These are phyloP conservation scores for Rhizophora apiculata DNA, from an alignment of 345 rosid species.

Conservation along the genomic window DNA sequence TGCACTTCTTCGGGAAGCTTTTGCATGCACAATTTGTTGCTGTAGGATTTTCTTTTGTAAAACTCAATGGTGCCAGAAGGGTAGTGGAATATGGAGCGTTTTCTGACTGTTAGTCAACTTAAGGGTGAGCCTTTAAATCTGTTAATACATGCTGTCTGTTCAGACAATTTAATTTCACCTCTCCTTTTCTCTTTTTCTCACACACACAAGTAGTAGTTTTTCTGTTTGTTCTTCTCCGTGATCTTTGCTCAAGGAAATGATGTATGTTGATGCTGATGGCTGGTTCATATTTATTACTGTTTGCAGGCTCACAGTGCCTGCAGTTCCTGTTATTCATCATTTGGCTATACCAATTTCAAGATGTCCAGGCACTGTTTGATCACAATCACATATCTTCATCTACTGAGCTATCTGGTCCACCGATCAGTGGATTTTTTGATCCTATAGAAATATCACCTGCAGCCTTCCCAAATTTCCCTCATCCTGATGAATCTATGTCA, in stretches of 20 bases:
- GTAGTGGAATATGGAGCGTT: constrained; percentile 48
- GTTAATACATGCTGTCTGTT: constrained; percentile 9
- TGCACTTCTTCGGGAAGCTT: constrained; percentile 15
- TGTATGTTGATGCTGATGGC: constrained; percentile 20
- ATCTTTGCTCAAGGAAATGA: background rate
- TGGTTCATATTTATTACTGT: constrained; percentile 29
- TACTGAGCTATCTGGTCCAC: constrained; percentile 66
- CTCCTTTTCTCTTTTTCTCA: background rate
- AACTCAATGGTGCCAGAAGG: constrained; percentile 50
- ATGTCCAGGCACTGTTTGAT: constrained; percentile 44
- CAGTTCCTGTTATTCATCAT: constrained; percentile 52
- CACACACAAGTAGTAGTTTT: background rate
- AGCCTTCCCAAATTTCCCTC: constrained; percentile 60
- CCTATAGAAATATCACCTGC: constrained; percentile 93
- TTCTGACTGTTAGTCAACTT: constrained; percentile 34
- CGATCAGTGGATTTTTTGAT: constrained; percentile 61
- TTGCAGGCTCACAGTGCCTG: constrained; percentile 58
- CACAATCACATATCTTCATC: constrained; percentile 47
- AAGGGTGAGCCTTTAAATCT: constrained; percentile 40
- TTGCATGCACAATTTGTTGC: constrained; percentile 19
- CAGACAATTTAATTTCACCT: background rate
- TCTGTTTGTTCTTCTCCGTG: background rate
- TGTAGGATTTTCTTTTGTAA: constrained; percentile 26
- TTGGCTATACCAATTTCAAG: constrained; percentile 68
- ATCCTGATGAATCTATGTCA: constrained; percentile 55